Evolutionary conservation across 345 rosid species (phyloP).

Genomic region (Citrus reticulata): DNA sequence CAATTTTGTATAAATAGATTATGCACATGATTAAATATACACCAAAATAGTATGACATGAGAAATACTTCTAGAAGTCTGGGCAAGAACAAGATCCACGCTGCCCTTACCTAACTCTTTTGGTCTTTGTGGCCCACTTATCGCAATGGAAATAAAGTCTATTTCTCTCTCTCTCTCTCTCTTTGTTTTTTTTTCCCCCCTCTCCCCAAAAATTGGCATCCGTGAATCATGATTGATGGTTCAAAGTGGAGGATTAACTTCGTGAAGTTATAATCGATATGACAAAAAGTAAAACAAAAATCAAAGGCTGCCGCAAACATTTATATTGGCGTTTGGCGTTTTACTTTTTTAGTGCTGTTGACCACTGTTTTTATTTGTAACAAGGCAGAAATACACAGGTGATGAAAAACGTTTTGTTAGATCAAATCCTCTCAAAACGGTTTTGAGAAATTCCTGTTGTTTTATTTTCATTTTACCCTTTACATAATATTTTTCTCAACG

Average conservation of each 20-base stretch:
- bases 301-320: not conserved
- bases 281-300: not conserved
- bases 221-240: not conserved
- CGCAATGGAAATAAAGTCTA: not conserved
- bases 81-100: not conserved
- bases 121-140: not conserved
- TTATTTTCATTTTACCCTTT: too few relatives aligned
- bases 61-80: not conserved
- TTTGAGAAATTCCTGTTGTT: too few relatives aligned
- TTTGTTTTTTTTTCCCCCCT: too few relatives aligned
- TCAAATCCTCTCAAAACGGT: too few relatives aligned
- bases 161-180: too few relatives aligned
- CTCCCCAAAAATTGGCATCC: not conserved
- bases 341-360: not conserved
- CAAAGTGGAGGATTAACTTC: not conserved
- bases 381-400: not conserved
- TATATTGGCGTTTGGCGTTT: too few relatives aligned
- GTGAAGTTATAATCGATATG: too few relatives aligned
- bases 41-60: not conserved
- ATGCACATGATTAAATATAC: not conserved
- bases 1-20: too few relatives aligned
- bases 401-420: not conserved
- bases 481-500: too few relatives aligned
- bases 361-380: too few relatives aligned
- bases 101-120: not conserved